Base-by-base conservation (phyloP, 768 basidiomycete species). In the Pulveroboletus sp. region DNA sequence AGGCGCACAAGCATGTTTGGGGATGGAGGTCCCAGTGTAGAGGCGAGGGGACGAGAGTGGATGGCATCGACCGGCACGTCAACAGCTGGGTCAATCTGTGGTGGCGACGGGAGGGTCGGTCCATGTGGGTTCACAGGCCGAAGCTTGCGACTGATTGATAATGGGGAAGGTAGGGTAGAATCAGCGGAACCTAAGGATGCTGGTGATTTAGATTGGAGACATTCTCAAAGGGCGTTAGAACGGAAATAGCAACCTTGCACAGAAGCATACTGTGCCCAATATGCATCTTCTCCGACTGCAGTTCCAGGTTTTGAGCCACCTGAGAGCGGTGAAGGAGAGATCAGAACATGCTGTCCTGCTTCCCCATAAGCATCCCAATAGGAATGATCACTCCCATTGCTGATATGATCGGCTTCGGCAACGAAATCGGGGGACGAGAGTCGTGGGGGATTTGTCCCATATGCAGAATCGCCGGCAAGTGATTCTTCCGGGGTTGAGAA, bases 181-280 rank as follows among this genome's bases (percentile, higher is more conserved):
- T 88, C 86, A 14, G 78, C 84, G 27, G 85, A 80, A 46, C 86
- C 86, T 88, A 58, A 21, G 31, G 33, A 13, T 41, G 18, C 9
- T 9, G 17, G 52, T 3, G 37, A 7, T 17, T 57, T 18, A 56
- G 50, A 43, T 26, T 47, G 38, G 27, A 44, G 53, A 26, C 24
- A 48, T 36, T 41, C 36, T 43, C 17, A 39, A 26, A 38, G 40
- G 46, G 47, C n/a, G 17, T 21, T 58, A 69, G 58, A 6, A 31
- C 30, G 51, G 54, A 53, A 43, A 53, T 55, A 55, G 38, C 18
- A 49, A 86, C 86, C 86, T 66, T 89, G 85, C 7, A 88, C 76
- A 17, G 74, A 72, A 28, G 83, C 71, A 63, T 89, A 89, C 54
- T 76, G 83, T 24, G 84, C 84, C 86, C 86, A 89, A 57, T 89